These are phyloP conservation scores for Pichia ethanolica DNA, from an alignment of 805 yeast species.

Conservation along the genomic window DNA sequence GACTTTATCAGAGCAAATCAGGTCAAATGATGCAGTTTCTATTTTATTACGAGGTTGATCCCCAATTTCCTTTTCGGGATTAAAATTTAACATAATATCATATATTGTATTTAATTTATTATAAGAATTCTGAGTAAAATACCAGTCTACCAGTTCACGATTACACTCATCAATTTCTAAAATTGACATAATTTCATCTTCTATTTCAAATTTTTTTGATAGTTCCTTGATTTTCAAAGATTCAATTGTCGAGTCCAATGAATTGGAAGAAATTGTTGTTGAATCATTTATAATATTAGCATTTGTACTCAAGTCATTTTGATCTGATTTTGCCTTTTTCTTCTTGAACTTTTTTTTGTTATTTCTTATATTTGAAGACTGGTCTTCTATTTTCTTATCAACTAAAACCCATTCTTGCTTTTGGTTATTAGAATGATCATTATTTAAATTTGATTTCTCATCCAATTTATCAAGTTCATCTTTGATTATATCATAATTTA, in stretches of 20 bases:
- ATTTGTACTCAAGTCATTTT: no score
- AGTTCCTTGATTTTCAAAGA: not conserved
- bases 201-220: slow-evolving; percentile 5
- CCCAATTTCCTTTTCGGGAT: slow-evolving; percentile 12
- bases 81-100: slow-evolving; percentile 15
- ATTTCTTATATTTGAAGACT: no score
- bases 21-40: not conserved
- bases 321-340: no score
- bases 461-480: not conserved
- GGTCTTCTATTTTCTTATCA: no score
- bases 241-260: slow-evolving; percentile 7
- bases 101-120: slow-evolving; percentile 12
- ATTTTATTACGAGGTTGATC: not conserved
- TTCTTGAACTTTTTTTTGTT: no score
- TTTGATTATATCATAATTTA: slow-evolving; percentile 18
- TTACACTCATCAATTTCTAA: slow-evolving; percentile 4
- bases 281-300: no score
- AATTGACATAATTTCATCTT: slow-evolving; percentile 13
- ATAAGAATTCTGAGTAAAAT: slow-evolving; percentile 8
- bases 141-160: slow-evolving; percentile 10
- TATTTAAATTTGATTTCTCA: not conserved
- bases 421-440: no score
- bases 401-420: not conserved
- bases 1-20: not conserved
- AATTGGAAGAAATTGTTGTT: no score